Evolutionary conservation across 495 filamentous ascomycete genomes (phyloP), one percentile per base, ranked within the genome.

Genomic region (Aspergillus campestris): DNA sequence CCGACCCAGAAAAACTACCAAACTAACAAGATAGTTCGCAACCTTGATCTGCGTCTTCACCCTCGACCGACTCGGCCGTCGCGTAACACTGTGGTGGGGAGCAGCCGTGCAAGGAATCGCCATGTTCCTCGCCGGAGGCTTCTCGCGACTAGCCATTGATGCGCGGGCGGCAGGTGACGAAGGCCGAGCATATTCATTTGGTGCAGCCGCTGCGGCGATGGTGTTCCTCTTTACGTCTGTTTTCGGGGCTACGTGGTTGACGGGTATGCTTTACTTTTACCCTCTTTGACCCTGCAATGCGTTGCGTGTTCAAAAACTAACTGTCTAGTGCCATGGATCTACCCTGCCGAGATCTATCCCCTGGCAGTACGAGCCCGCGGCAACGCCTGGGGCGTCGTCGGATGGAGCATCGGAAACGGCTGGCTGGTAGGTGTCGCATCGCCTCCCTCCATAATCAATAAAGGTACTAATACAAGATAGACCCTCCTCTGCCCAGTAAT

Each of bases 361-460:
- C 60, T 86, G 12, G 73, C 80, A 24, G 75, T 85, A 8, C 75
- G 83, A 18, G 82, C 81, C 5, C 78, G 80, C 29, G 83, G 83
- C 13, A 86, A 84, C 39, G 79, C 83, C n/a, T 85, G 81, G 78
- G 82, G 83, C 51, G 83, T 86, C 0, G 73, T 86, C 3, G 81
- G 83, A 11, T 87, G 82, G 81, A 77, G 72, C 44, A 83, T 86
- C 32, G 81, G 80, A n/a, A 84, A 83, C 47, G 81, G 79, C 32
- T 82, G 79, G 77, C 57, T 73, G 56, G 68, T 72, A 28, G 61
- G 69, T 58, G 11, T 1, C 13, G 10, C 34, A 29, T 38, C 29
- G 31, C 15, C 33, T 8, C 10, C 14, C 18, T 35, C 7, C 10
- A 33, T 9, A n/a, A 32, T 11, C 7, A 32, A 34, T 47, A 33